Base-by-base conservation (phyloP, 1,284 basidiomycete species). In the Trametes sp. region DNA sequence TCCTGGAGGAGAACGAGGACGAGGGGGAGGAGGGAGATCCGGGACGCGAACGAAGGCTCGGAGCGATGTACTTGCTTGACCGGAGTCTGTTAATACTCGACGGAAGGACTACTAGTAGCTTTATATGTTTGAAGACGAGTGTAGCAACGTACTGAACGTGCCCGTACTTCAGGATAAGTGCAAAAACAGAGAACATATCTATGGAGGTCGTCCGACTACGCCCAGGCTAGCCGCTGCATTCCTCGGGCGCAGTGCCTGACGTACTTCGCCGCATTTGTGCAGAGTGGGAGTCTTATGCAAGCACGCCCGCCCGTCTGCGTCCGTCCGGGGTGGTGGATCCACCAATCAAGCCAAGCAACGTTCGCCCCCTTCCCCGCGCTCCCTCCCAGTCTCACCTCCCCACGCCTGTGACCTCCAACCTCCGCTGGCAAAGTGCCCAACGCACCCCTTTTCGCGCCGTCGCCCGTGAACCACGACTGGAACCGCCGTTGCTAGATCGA, bases 261-360 rank as follows among this genome's bases (percentile, higher is more conserved):
- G 36, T 14, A 36, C 24, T 23, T 28, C 11, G 23, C 44, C 35
- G 52, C 38, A 61, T 31, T 59, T 49, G 59, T n/a, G 21, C 41
- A 48, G 52, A 64, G 60, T 64, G 61, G 63, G 66, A 67, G 66
- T 67, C 60, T 67, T 67, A 67, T 67, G 63, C 62, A 67, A 67
- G 63, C 66, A 62, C 26, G 45, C 45, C 24, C 24, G 28, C 42
- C 42, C 44, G 13, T 54, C 23, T 59, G 38, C 48, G 24, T 58
- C 59, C 53, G 45, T 14, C 36, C 64, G 36, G 31, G 28, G 23
- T 49, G 11, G 31, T 33, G 36, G 19, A 31, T 28, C 54, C 66
- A 65, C 64, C 65, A 71, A 69, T 67, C 64, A 66, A 53, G 44
- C 68, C 51, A 53, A 61, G 55, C 54, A 69, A 69, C 70, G 66